Base-by-base conservation (phyloP, 164 flowering plant genomes). In the Nymphaea colorata region DNA sequence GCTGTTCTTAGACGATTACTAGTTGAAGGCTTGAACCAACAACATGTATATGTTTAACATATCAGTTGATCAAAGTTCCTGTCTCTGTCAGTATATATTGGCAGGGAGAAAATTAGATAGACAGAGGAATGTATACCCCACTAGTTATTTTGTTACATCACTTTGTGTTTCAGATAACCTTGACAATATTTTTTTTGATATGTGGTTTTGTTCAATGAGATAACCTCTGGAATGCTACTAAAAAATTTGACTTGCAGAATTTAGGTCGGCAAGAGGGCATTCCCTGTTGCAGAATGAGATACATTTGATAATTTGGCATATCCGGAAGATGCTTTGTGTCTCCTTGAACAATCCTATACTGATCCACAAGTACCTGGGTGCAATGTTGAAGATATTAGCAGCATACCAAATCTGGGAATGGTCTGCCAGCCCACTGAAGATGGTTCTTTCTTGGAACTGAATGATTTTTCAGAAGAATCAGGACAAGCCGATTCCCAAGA, bases 391-490 rank as follows among this genome's bases (percentile, higher is more conserved):
- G 57, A 51, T 51, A 51, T 51, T 51, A 8, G 57, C 62, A 42
- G 55, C 57, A 60, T 62, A n/a, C 44, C 67, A 43, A 70, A 67
- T 42, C 66, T 6, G 2, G 45, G 53, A 68, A 42, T 25, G 69
- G 67, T 69, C 68, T 71, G 63, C 17, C 65, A 55, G 53, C 66
- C 67, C 36, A 41, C 60, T 15, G 66, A 67, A 61, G 67, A 67
- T 67, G 78, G 72, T 25, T 62, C 4, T 71, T 59, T 59, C 63
- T 61, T 75, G 25, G 78, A 70, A 65, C 14, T 72, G 53, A 61
- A 70, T 44, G 73, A 78, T 60, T 64, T 72, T 64, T 60, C 59
- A 66, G 68, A 76, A 76, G 36, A 25, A 25, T 1, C 36, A 25
- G 36, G 36, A 25, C 68, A 73, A 41, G 44, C 57, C 41, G 76